A percentile compares a stretch with the other conserved stretches of the same genome.
These are phyloP conservation scores for Trichophyton rubrum DNA, from an alignment of 2,329 filamentous ascomycete species.

Conservation along the genomic window DNA sequence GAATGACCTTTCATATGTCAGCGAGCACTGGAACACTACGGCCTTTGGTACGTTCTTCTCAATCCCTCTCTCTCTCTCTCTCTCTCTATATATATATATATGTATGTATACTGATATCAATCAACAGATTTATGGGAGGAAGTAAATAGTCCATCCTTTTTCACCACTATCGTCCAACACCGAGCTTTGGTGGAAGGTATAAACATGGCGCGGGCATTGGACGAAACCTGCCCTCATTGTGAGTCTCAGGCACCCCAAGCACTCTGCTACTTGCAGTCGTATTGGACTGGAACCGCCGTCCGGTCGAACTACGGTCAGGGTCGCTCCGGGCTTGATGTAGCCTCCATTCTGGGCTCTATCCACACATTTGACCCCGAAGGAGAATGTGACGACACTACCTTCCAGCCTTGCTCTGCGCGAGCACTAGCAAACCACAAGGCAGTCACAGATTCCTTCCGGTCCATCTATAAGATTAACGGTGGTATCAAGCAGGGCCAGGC, in stretches of 20 bases:
- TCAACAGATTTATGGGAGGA: slow-evolving; percentile 61
- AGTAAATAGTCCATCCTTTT: slow-evolving; percentile 62
- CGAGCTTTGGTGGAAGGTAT: slow-evolving; percentile 49
- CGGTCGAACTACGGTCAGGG: slow-evolving; percentile 55
- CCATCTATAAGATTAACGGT: slow-evolving; percentile 56
- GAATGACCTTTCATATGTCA: slow-evolving; percentile 63
- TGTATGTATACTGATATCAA: neutral
- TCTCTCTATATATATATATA: neutral
- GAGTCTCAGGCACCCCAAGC: slow-evolving; percentile 54
- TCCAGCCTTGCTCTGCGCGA: slow-evolving; percentile 59
- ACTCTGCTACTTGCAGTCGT: slow-evolving; percentile 60
- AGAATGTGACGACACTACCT: slow-evolving; percentile 55
- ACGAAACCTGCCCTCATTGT: slow-evolving; percentile 50
- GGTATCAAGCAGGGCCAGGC: slow-evolving; percentile 49
- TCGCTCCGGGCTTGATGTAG: slow-evolving; percentile 58
- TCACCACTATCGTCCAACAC: slow-evolving; percentile 57
- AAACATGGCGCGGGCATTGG: slow-evolving; percentile 50
- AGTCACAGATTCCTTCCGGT: slow-evolving; percentile 62
- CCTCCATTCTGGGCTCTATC: slow-evolving; percentile 54
- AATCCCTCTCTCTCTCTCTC: no score
- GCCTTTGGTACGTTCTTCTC: slow-evolving; percentile 37
- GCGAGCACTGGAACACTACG: slow-evolving; percentile 55
- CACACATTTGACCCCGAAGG: slow-evolving; percentile 56
- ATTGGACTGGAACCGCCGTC: slow-evolving; percentile 58
- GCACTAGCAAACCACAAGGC: slow-evolving; percentile 64